Base-by-base conservation (phyloP, 2,329 filamentous ascomycete species). In the Cladosporium sp. region DNA sequence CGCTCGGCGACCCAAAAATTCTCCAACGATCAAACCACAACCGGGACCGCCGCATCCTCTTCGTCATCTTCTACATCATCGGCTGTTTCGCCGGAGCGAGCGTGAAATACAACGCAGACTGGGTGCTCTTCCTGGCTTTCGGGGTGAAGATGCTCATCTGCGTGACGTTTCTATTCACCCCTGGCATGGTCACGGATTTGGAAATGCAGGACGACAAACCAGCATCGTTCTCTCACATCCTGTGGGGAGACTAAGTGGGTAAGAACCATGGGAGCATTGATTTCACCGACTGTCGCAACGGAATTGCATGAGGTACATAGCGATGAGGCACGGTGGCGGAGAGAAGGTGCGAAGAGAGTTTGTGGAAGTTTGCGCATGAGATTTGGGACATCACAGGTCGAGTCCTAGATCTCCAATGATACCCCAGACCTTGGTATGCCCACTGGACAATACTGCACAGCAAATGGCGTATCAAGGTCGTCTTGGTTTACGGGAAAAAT, bases 111-210 rank as follows among this genome's bases (percentile, higher is more conserved):
- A 40, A 53, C 43, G 50, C 52, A 4, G 37, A 45, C 7, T 41
- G 58, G 17, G 49, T 49, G 4, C 34, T 61, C 6, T 47, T 61
- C 4, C 19, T 61, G 8, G 56, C 58, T 6, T 57, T 48, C 11
- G 38, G 40, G 2, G 17, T 56, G 24, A 61, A 61, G 43, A 37
- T 38, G 32, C 17, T 56, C n/a, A 56, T 55, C 19, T 59, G 54
- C 3, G 27, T 56, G 15, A 53, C 53, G 19, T 60, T 60, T 41
- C 32, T 61, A 3, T 56, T 58, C 41, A 60, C 58, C 34, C 52
- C 42, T 11, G 58, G 58, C 12, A 53, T 54, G 47, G 44, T 58
- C 5, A 19, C 37, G 7, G 54, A 56, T 47, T 18, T 43, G 20
- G 54, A 56, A 27, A 51, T 50, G 18, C 24, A 47, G n/a, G 39